A percentile compares a stretch with the other conserved stretches of the same genome.
These are phyloP conservation scores for Thuja plicata DNA, from an alignment of 83 land plant genomes.

Conservation along the genomic window DNA sequence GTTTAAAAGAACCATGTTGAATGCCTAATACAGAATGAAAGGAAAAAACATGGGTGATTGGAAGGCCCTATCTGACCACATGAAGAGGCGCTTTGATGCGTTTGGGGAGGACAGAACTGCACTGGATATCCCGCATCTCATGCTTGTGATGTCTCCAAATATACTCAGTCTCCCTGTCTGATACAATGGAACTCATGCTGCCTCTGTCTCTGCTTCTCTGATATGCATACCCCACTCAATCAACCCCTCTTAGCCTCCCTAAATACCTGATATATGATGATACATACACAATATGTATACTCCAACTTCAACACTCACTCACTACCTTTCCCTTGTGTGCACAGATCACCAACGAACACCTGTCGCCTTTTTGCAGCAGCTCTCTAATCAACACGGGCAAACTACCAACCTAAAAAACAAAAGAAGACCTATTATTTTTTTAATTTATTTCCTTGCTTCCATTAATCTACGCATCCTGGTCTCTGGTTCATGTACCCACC, in stretches of 20 bases:
- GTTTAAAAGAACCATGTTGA: not conserved
- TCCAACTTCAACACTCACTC: not conserved
- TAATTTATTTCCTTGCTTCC: not conserved
- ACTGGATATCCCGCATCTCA: conserved; percentile 48
- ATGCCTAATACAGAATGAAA: not conserved
- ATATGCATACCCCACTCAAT: not conserved
- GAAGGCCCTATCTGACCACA: conserved; percentile 27
- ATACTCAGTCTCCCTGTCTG: conserved; percentile 40
- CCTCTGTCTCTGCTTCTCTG: not conserved
- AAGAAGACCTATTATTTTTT: no score
- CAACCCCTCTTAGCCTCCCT: not conserved
- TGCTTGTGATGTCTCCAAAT: conserved; percentile 44
- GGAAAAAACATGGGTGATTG: not conserved
- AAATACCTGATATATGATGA: not conserved
- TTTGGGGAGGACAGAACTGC: conserved; percentile 42
- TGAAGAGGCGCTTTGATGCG: conserved; percentile 62
- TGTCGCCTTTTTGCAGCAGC: conserved; percentile 5
- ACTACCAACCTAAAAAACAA: not conserved
- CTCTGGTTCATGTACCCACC: not conserved
- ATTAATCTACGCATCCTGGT: not conserved
- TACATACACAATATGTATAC: not conserved
- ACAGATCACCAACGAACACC: conserved; percentile 6
- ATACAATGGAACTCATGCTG: not conserved
- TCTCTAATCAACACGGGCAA: not conserved
- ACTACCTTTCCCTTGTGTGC: not conserved